Evolutionary conservation across 2,329 filamentous ascomycete genomes (phyloP).

Genomic region (Sporothrix inflata): DNA sequence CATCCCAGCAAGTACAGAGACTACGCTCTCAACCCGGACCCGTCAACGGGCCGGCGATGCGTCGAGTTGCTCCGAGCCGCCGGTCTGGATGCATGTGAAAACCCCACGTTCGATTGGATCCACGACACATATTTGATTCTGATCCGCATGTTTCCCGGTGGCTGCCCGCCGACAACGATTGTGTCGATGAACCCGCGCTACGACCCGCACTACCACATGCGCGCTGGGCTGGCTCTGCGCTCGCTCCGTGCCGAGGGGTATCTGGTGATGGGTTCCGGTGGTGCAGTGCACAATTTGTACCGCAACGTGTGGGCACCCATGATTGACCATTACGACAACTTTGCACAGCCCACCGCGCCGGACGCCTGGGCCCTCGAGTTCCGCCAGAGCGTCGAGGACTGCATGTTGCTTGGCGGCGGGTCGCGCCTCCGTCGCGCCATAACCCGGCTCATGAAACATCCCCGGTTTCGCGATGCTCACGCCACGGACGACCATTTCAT

Average conservation of each 20-base stretch:
- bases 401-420: conserved; percentile 50
- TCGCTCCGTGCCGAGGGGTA: conserved; percentile 55
- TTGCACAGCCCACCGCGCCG: conserved; percentile 61
- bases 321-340: conserved; percentile 63
- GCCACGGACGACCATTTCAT: conserved; percentile 73
- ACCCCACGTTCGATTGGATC: conserved; percentile 68
- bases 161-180: conserved; percentile 67
- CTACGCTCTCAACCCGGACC: conserved; percentile 65
- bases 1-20: conserved; percentile 65
- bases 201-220: conserved; percentile 51
- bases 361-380: conserved; percentile 68
- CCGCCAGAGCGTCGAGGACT: conserved; percentile 65
- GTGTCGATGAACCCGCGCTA: conserved; percentile 45
- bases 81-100: conserved; percentile 58
- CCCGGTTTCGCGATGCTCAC: conserved; percentile 66
- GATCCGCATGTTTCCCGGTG: conserved; percentile 68
- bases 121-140: conserved; percentile 72
- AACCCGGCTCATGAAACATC: conserved; percentile 69
- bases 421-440: conserved; percentile 58
- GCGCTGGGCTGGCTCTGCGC: conserved; percentile 60
- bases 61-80: conserved; percentile 53
- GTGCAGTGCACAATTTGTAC: conserved; percentile 72
- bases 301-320: conserved; percentile 69
- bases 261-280: conserved; percentile 62
- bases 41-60: conserved; percentile 54